Conservation (phyloP, 805 yeast species). For the Allodekkera sacchari region DNA sequence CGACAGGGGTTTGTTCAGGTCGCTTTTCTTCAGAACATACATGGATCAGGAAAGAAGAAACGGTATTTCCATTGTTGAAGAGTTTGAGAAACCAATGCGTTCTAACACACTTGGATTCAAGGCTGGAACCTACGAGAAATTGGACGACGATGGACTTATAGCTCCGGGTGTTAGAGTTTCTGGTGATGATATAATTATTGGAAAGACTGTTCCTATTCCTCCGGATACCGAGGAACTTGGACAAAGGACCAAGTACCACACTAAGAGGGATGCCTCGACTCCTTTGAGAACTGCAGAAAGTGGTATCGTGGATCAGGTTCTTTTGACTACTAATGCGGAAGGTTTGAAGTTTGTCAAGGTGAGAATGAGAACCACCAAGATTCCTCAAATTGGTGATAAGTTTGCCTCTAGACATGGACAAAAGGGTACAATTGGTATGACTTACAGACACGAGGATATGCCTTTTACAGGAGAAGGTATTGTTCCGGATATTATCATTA, state of each 20-base stretch:
- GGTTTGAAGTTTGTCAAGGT: slow-evolving; percentile 97
- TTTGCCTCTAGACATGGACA: slow-evolving; percentile 99
- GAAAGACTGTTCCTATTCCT: slow-evolving; percentile 98
- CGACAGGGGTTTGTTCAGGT: slow-evolving; percentile 93
- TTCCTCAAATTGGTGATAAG: slow-evolving; percentile 98
- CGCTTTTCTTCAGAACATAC: slow-evolving; percentile 91
- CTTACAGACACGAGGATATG: slow-evolving; percentile 98
- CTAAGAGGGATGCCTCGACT: slow-evolving; percentile 97
- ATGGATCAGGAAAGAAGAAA: slow-evolving; percentile 98
- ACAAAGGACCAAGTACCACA: slow-evolving; percentile 96
- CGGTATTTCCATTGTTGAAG: slow-evolving; percentile 97
- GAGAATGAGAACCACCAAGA: slow-evolving; percentile 96
- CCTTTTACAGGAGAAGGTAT: slow-evolving; percentile 94
- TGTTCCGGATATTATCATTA: slow-evolving; percentile 94
- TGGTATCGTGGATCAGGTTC: slow-evolving; percentile 97
- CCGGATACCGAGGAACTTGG: slow-evolving; percentile 98
- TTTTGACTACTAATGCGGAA: slow-evolving; percentile 95
- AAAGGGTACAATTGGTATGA: slow-evolving; percentile 99
- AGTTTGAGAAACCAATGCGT: slow-evolving; percentile 94
- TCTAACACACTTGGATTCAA: slow-evolving; percentile 91
- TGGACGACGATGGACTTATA: slow-evolving; percentile 96
- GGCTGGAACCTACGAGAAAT: slow-evolving; percentile 96
- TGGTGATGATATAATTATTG: slow-evolving; percentile 97
- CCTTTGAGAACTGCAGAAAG: slow-evolving; percentile 94
- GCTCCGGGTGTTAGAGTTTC: slow-evolving; percentile 98